These are phyloP conservation scores for Candida michaelii DNA, from an alignment of 805 yeast species.

Conservation along the genomic window DNA sequence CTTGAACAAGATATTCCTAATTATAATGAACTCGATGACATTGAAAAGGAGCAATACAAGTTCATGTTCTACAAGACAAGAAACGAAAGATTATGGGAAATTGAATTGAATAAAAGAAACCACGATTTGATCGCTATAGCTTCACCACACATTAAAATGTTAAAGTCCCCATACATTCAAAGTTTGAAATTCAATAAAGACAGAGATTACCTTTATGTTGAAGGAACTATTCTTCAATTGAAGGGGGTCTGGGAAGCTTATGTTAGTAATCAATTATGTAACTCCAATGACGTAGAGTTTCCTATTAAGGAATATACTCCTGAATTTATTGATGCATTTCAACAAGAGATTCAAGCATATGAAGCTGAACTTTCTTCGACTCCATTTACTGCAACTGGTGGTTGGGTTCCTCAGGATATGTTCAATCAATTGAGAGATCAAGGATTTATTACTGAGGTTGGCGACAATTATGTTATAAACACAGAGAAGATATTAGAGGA, in stretches of 20 bases:
- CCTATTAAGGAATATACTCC: slow-evolving; percentile 62
- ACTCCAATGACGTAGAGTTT: slow-evolving; percentile 39
- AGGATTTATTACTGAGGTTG: slow-evolving; percentile 61
- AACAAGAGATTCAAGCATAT: slow-evolving; percentile 58
- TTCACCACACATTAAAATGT: slow-evolving; percentile 76
- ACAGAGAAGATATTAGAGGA: slow-evolving; percentile 24
- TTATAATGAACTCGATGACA: slow-evolving; percentile 63
- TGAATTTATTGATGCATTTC: slow-evolving; percentile 58
- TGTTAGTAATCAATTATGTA: slow-evolving; percentile 55
- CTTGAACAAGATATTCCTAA: slow-evolving; percentile 72
- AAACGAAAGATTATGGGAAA: slow-evolving; percentile 88
- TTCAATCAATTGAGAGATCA: slow-evolving; percentile 67
- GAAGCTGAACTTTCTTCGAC: slow-evolving; percentile 64
- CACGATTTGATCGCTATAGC: slow-evolving; percentile 76
- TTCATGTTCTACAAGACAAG: slow-evolving; percentile 88
- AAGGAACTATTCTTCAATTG: slow-evolving; percentile 65
- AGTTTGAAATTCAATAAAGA: slow-evolving; percentile 59
- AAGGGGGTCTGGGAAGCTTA: slow-evolving; percentile 69
- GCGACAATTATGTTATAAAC: slow-evolving; percentile 44
- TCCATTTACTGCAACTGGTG: slow-evolving; percentile 88
- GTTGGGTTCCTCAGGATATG: slow-evolving; percentile 96
- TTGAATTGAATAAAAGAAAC: slow-evolving; percentile 60
- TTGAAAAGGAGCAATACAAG: slow-evolving; percentile 76
- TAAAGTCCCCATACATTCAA: slow-evolving; percentile 63
- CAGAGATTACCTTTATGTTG: slow-evolving; percentile 62